A percentile compares a stretch with the other conserved stretches of the same genome.
phyloP scores from a whole-genome alignment of 2,329 filamentous ascomycete species.

The Alternaria arborescens region DNA sequence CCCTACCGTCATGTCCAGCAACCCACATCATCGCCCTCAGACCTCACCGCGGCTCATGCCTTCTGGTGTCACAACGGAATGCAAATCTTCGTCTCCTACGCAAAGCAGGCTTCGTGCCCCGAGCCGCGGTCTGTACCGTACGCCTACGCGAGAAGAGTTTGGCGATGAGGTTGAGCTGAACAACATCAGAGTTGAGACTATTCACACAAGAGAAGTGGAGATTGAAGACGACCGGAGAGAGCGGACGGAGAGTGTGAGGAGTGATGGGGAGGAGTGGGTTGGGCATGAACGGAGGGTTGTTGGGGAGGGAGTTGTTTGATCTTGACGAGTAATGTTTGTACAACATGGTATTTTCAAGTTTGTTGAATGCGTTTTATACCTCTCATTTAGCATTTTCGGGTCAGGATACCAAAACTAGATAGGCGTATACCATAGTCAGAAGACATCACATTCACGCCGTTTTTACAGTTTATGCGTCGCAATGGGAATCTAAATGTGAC shows the following conservation, averaged over 20 bases:
- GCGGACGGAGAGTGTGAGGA: conserved; percentile 9
- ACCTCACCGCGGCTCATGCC: not conserved
- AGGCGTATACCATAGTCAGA: not conserved
- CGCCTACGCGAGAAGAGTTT: conserved; percentile 1
- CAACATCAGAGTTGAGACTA: conserved; percentile 26
- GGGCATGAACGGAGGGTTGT: conserved; percentile 1
- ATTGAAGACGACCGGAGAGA: conserved; percentile 11
- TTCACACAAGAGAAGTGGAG: conserved; percentile 21
- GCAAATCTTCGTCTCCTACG: not conserved
- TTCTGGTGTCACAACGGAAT: not conserved
- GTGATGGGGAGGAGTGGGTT: not conserved
- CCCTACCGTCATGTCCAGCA: not conserved
- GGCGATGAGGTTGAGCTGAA: conserved; percentile 30
- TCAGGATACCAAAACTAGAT: not conserved
- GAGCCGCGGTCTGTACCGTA: not conserved
- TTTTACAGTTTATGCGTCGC: fast-evolving
- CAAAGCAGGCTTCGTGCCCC: not conserved
- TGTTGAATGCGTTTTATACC: not conserved
- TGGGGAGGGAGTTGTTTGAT: conserved; percentile 2
- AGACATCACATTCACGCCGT: not conserved
- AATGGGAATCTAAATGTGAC: not conserved
- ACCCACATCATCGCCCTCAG: not conserved
- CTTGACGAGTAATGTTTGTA: not conserved
- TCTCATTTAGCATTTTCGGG: not conserved
- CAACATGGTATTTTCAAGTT: not conserved